These are phyloP conservation scores for Cunninghamia lanceolata DNA, from an alignment of 75 land plant genomes.

Conservation along the genomic window DNA sequence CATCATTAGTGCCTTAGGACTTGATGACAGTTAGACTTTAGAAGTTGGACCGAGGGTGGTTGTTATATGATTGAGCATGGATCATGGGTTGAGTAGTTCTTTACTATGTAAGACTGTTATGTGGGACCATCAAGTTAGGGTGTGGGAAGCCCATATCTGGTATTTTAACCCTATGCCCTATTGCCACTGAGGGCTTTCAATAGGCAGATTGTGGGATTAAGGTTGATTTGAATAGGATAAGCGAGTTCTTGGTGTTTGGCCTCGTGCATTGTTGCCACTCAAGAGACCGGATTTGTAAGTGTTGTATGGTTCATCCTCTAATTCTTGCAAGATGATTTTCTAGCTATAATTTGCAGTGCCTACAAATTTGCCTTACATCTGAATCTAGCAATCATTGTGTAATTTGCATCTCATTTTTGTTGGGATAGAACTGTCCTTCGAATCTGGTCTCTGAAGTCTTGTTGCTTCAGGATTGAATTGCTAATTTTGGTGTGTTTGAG, in stretches of 20 bases:
- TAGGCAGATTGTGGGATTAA: background rate
- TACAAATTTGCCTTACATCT: background rate
- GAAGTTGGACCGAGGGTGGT: background rate
- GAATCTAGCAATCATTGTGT: background rate
- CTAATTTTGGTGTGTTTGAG: background rate
- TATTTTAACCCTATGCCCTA: background rate
- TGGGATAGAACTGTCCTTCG: background rate
- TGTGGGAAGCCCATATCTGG: background rate
- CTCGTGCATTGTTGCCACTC: background rate
- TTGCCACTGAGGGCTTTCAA: background rate
- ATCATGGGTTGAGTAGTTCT: background rate
- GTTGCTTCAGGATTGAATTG: background rate
- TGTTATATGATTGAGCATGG: background rate
- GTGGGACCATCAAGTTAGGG: background rate
- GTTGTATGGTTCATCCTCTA: background rate
- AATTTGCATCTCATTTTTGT: background rate
- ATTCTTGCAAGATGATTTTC: background rate
- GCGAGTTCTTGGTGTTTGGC: background rate
- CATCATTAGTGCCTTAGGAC: too few relatives aligned
- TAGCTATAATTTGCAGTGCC: background rate
- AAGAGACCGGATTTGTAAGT: background rate
- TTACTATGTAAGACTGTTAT: background rate
- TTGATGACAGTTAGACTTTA: too few relatives aligned
- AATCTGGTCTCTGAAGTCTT: background rate
- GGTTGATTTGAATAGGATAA: background rate